Evolutionary conservation across 2,329 filamentous ascomycete genomes (phyloP), one percentile per base, ranked within the genome.

Genomic region (Cladorrhinum sp.): DNA sequence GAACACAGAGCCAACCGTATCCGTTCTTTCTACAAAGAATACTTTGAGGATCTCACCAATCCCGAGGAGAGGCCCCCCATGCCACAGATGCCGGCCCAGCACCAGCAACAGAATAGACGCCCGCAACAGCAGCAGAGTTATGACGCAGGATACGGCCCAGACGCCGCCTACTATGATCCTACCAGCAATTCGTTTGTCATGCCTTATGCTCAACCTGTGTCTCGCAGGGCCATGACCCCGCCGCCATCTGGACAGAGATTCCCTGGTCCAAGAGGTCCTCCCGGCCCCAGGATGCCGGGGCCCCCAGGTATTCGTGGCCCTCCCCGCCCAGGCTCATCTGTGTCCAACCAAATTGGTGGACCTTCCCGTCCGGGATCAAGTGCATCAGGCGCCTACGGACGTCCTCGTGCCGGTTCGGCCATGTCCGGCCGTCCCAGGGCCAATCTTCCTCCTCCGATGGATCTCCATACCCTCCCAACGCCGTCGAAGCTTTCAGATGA

Each of bases 1-100:
- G 95, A 98, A 74, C 88, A 93, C 70, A 87, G 95, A 69, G 95
- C 95, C 65, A 98, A 97, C 79, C 88, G 95, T 61, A 99, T 99
- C 67, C 86, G 95, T 73, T 99, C 95, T 3, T 99, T 99, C 79
- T 99, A 99, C 80, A 97, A 97, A 79, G 95, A 99, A 73, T 99
- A 99, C 78, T 99, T 99, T 69, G 95, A 98, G 66, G 93, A 97
- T 48, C 41, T 45, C 10, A 85, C 81, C 61, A 90, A 86, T 72
- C 74, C 75, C 48, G 65, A 67, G 8, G 68, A 67, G 74, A 67
- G 75, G n/a, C 79, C 78, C 24, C 76, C 77, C 1, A 66, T 81
- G 67, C 76, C 74, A 48, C 65, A 49, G 48, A 71, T 66, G 65
- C 71, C 65, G 18, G 63, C 62, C 20, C 63, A 67, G 32, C 61